Evolutionary conservation across 2,329 filamentous ascomycete genomes (phyloP), one percentile per base, ranked within the genome.

Genomic region (Cladophialophora bantiana): DNA sequence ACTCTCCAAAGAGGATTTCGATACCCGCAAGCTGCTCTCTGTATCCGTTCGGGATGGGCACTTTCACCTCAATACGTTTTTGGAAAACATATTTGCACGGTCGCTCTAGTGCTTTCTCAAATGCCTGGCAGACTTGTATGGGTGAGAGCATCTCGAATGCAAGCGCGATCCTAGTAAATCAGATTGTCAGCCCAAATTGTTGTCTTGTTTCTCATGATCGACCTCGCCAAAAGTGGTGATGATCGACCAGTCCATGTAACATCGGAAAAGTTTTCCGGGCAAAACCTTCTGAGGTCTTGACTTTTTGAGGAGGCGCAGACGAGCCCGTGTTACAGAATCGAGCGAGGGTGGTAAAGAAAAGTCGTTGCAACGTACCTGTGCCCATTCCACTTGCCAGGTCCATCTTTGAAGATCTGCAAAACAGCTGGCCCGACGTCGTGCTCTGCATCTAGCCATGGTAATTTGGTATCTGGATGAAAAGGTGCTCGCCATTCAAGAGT

Each of bases 361-460:
- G 7, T 50, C 45, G 45, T 10, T 6, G 38, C 15, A 5, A 58
- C 84, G 78, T 81, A 90, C 88, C 87, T 83, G 76, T 89, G 86
- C 55, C 88, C 88, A 74, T 90, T 89, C 94, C 94, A 98, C 78
- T 92, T 93, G 71, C 85, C 84, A 4, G 91, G 86, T 1, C 94
- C 94, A 77, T 98, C 94, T 79, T 97, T 98, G 84, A 98, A 94
- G 64, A 98, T 89, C 77, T 98, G 94, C 64, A 97, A 83, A 55
- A 98, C 88, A 1, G 94, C 92, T 1, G 95, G 93, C 3, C 95
- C 95, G 52, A 97, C 90, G 74, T 99, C 95, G 75, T 98, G 94
- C 79, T 98, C 95, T 4, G 94, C 93, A 75, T 99, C 95, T 45
- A 99, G 83, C 93, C 94, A 99, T 0, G 95, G 95, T 42, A 99